Evolutionary conservation across 345 rosid genomes (phyloP).

Genomic region (Syzygium aromaticum): DNA sequence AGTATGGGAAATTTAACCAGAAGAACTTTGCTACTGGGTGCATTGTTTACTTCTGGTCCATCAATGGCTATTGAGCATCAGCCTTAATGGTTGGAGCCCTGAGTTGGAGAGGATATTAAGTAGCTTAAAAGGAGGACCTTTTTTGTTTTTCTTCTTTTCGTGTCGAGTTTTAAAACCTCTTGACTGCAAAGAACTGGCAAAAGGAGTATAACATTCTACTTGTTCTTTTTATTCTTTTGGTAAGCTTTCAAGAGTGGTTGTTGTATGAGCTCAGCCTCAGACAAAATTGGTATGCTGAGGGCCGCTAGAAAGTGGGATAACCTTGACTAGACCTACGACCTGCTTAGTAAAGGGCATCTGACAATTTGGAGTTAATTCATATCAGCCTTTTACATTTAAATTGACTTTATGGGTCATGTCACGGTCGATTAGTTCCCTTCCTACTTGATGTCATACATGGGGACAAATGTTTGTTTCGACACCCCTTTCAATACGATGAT

Average conservation of each 20-base stretch:
- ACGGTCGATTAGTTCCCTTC: background rate
- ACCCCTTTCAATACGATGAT: background rate
- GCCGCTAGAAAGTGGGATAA: background rate
- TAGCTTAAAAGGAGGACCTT: background rate
- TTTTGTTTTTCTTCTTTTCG: background rate
- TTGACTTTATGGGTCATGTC: background rate
- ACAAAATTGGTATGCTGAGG: background rate
- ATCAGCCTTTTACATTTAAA: background rate
- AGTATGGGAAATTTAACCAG: background rate
- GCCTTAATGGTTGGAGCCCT: background rate
- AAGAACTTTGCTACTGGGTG: background rate
- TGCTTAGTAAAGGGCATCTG: background rate
- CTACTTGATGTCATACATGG: background rate
- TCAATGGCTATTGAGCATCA: background rate
- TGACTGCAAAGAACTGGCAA: background rate
- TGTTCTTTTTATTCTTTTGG: background rate
- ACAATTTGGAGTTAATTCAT: background rate
- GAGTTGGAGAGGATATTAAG: background rate
- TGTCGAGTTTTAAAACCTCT: background rate
- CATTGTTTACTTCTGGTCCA: background rate
- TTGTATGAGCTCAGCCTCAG: background rate
- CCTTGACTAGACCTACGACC: background rate
- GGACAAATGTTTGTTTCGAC: background rate
- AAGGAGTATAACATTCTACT: background rate
- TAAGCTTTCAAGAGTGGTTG: background rate